Conservation (phyloP, 106 monocot genomes). For the Xerophyta viscosa region DNA sequence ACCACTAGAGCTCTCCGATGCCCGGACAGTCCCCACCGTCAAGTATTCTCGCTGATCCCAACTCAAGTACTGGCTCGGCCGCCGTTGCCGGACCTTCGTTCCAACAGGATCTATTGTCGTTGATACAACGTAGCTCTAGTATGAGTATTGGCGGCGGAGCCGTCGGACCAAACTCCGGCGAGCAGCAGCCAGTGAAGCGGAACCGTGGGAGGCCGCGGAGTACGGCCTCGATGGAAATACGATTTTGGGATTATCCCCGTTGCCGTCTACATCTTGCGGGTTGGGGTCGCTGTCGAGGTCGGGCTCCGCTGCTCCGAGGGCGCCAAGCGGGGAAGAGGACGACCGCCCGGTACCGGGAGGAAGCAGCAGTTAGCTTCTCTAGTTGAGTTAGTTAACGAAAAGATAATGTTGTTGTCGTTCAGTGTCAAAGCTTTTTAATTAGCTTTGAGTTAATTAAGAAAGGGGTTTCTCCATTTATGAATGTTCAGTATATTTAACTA, state of each 20-base stretch:
- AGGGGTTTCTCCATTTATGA: too few relatives aligned
- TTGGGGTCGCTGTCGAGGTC: conserved; percentile 19
- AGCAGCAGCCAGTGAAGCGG: conserved; percentile 10
- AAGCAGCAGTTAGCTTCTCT: conserved; percentile 7
- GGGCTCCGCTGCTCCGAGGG: conserved; percentile 7
- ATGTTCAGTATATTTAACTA: too few relatives aligned
- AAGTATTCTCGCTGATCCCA: conserved; percentile 14
- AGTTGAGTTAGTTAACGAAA: conserved; percentile 6
- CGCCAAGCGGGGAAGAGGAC: conserved; percentile 26
- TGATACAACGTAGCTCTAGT: conserved; percentile 1
- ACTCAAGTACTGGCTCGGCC: conserved; percentile 16
- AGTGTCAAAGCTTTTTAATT: too few relatives aligned
- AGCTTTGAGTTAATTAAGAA: too few relatives aligned
- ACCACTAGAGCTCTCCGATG: conserved; percentile 4
- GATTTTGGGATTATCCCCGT: conserved; percentile 9
- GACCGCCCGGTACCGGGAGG: conserved; percentile 14
- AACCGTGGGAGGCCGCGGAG: conserved; percentile 39
- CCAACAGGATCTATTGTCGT: conserved; percentile 18
- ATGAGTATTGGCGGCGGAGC: neutral
- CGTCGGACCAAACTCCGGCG: neutral
- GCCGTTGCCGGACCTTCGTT: conserved; percentile 8
- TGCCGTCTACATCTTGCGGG: conserved; percentile 7
- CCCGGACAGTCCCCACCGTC: conserved; percentile 5
- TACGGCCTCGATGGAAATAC: conserved; percentile 28
- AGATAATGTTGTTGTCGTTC: too few relatives aligned